phyloP scores from a whole-genome alignment of 2,329 filamentous ascomycete genomes.

The Penicillium hordei region DNA sequence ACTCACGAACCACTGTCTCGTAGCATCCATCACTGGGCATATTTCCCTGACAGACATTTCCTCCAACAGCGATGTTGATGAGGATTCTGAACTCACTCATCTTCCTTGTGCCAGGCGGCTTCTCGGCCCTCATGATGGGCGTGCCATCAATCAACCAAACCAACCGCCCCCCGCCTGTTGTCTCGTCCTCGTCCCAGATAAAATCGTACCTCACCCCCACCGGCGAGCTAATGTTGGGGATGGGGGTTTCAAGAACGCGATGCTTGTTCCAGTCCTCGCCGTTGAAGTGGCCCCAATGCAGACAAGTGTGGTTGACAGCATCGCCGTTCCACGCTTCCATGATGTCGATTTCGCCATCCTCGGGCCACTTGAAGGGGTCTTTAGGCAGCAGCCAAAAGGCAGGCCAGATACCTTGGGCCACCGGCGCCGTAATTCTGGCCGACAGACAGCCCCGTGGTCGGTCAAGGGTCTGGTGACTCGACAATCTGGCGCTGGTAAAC shows the following conservation, averaged over 20 bases:
- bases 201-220: conserved; percentile 25
- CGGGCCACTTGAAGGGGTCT: conserved; percentile 29
- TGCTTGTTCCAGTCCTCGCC: conserved; percentile 28
- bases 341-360: conserved; percentile 27
- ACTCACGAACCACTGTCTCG: conserved; percentile 25
- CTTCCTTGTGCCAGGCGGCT: conserved; percentile 26
- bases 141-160: conserved; percentile 27
- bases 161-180: conserved; percentile 22
- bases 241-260: conserved; percentile 26
- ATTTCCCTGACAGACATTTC: conserved; percentile 27
- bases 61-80: conserved; percentile 28
- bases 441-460: conserved; percentile 27
- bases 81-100: conserved; percentile 29
- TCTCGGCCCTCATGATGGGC: conserved; percentile 27
- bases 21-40: conserved; percentile 27
- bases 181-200: conserved; percentile 27
- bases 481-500: conserved; percentile 26
- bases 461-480: conserved; percentile 24
- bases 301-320: conserved; percentile 26
- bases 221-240: conserved; percentile 24
- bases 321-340: conserved; percentile 30
- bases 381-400: conserved; percentile 31
- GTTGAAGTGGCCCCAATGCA: conserved; percentile 28
- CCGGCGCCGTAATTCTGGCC: conserved; percentile 23
- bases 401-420: conserved; percentile 27